Evolutionary conservation across 495 filamentous ascomycete genomes (phyloP).

Genomic region (Hyaloscypha variabilis): DNA sequence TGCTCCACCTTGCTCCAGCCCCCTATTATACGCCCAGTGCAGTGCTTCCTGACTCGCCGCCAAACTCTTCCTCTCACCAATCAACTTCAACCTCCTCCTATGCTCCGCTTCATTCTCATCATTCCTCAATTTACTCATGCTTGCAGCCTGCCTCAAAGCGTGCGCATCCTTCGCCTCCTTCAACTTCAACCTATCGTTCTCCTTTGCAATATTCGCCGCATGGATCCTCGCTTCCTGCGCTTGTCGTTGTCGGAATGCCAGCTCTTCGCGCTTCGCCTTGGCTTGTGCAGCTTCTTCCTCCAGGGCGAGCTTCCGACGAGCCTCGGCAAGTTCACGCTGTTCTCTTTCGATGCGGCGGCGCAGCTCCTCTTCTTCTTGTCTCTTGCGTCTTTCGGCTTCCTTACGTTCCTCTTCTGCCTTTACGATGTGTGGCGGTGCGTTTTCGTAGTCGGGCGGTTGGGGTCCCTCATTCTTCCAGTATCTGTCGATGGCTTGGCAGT

Average conservation of each 20-base stretch:
- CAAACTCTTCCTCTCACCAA: conserved; percentile 18
- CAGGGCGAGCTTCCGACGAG: conserved; percentile 7
- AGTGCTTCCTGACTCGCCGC: conserved; percentile 21
- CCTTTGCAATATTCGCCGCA: conserved; percentile 19
- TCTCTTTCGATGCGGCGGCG: conserved; percentile 19
- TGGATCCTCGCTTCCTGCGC: conserved; percentile 20
- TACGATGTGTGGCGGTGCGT: conserved; percentile 13
- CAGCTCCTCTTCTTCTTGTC: conserved; percentile 10
- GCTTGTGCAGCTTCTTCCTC: conserved; percentile 24
- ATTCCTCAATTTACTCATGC: conserved; percentile 21
- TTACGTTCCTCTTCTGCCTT: conserved; percentile 22
- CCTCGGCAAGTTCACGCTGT: conserved; percentile 10
- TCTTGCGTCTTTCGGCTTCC: conserved; percentile 9
- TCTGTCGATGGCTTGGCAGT: conserved; percentile 15
- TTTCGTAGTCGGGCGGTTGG: conserved; percentile 19
- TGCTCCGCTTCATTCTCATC: conserved; percentile 24
- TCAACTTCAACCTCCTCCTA: conserved; percentile 18
- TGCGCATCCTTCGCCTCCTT: conserved; percentile 15
- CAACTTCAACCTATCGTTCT: conserved; percentile 20
- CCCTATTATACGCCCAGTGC: conserved; percentile 10
- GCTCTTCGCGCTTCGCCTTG: conserved; percentile 18
- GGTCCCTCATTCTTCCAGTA: conserved; percentile 25
- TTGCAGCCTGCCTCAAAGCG: conserved; percentile 20
- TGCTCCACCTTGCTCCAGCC: conserved; percentile 8
- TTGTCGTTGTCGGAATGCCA: conserved; percentile 20